Evolutionary conservation across 495 filamentous ascomycete species (phyloP), one percentile per base, ranked within the genome.

Genomic region (Recurvomyces mirabilis): DNA sequence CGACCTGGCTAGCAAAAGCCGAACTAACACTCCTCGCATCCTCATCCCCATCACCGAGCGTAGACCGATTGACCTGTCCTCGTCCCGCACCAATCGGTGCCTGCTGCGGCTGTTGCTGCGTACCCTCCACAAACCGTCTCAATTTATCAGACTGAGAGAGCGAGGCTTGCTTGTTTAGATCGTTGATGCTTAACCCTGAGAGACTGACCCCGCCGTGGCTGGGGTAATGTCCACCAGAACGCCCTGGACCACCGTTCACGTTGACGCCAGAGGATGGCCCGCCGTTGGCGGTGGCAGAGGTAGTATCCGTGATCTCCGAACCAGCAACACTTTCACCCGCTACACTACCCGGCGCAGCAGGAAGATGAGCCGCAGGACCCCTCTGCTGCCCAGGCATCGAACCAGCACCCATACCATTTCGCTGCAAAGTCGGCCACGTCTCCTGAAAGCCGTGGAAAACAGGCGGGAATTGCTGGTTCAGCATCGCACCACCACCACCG

Each of bases 381-480:
- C 18, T 24, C 15, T 13, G 12, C 5, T n/a, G 29, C 24, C n/a
- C 13, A 2, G 47, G 32, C 15, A 29, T 11, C 1, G 20, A 5
- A 9, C 33, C 43, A 9, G 6, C 10, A 15, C 15, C 15, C 22
- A 32, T 13, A 11, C 45, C 45, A 18, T 48, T 70, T 17, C 72
- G 76, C 38, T 81, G 77, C 63, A 65, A 29, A 93, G 73, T 70
- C 13, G 93, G 93, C 91, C 91, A 99, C 21, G 79, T 70, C 41
- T 94, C 88, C 29, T 79, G 72, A 55, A 99, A 96, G 61, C 81
- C 81, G 39, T 84, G 85, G 64, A 99, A 99, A 83, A 96, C 94
- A 18, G 81, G 83, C 7, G 91, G 91, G 58, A 87, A 99, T 14
- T 80, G 71, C 33, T 87, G 64, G 12, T 80, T 81, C 31, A 84